Evolutionary conservation across 2,329 filamentous ascomycete genomes (phyloP).

Genomic region (Stagonosporopsis chrysanthemi): DNA sequence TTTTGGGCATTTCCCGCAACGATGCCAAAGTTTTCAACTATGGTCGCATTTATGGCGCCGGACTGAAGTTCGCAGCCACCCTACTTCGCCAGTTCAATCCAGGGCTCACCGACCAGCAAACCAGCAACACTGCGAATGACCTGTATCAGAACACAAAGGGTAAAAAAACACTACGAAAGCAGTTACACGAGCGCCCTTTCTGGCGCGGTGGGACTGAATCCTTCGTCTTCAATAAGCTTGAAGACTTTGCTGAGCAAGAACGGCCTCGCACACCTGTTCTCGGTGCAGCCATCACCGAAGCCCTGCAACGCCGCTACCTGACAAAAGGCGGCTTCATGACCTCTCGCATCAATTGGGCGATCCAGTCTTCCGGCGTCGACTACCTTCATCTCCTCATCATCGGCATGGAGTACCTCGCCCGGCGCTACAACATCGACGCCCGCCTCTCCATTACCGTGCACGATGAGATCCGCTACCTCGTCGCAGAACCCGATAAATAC

Average conservation of each 20-base stretch:
- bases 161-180: constrained; percentile 77
- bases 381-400: constrained; percentile 95
- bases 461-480: constrained; percentile 95
- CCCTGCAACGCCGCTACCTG: constrained; percentile 86
- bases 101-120: constrained; percentile 78
- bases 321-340: constrained; percentile 93
- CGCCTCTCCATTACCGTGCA: constrained; percentile 93
- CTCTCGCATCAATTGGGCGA: constrained; percentile 98
- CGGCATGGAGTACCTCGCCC: constrained; percentile 89
- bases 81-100: constrained; percentile 95
- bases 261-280: constrained; percentile 88
- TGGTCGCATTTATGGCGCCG: constrained; percentile 97
- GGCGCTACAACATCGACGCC: constrained; percentile 83
- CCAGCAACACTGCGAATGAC: constrained; percentile 75
- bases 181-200: constrained; percentile 77
- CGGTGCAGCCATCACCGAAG: constrained; percentile 94
- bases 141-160: constrained; percentile 93
- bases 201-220: constrained; percentile 97
- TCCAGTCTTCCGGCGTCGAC: constrained; percentile 95
- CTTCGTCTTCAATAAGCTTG: constrained; percentile 97
- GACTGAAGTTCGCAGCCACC: constrained; percentile 89
- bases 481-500: constrained; percentile 85
- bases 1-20: constrained; percentile 92
- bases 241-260: constrained; percentile 97
- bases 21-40: constrained; percentile 99